Evolutionary conservation across 805 yeast genomes (phyloP).

Genomic region (Cyberlindnera sargentensis): DNA sequence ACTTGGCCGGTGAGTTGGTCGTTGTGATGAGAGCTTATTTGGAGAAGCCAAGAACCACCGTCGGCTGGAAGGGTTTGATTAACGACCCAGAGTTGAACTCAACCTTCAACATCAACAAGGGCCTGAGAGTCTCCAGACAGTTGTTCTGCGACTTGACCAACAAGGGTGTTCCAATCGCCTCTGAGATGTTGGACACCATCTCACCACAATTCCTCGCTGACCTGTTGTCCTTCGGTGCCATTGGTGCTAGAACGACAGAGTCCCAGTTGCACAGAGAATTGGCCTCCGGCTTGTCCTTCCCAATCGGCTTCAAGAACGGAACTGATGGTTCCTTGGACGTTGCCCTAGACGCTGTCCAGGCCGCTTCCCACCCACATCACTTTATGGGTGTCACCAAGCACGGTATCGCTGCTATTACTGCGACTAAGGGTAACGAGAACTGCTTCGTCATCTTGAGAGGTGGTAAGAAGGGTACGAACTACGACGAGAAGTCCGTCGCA

Average conservation of each 20-base stretch:
- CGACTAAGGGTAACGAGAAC: conserved; percentile 92
- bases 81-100: conserved; percentile 95
- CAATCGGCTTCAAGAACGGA: conserved; percentile 97
- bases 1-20: conserved; percentile 67
- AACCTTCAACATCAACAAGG: conserved; percentile 91
- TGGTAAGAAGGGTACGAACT: conserved; percentile 91
- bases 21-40: conserved; percentile 95
- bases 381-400: conserved; percentile 97
- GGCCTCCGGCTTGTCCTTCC: conserved; percentile 97
- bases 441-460: conserved; percentile 95
- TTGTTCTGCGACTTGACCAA: conserved; percentile 76
- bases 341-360: conserved; percentile 89
- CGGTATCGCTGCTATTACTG: conserved; percentile 93
- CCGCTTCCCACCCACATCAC: conserved; percentile 89
- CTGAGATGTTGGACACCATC: conserved; percentile 97
- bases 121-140: conserved; percentile 79
- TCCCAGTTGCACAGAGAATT: conserved; percentile 96
- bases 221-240: conserved; percentile 89
- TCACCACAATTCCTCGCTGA: conserved; percentile 95
- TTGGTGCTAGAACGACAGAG: conserved; percentile 98
- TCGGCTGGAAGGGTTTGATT: conserved; percentile 98
- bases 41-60: conserved; percentile 98
- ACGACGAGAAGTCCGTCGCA: conserved; percentile 70
- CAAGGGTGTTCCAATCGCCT: conserved; percentile 83
- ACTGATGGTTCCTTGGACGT: conserved; percentile 93